These are phyloP conservation scores for Boletus reticuloceps DNA, from an alignment of 768 basidiomycete species.

Conservation along the genomic window DNA sequence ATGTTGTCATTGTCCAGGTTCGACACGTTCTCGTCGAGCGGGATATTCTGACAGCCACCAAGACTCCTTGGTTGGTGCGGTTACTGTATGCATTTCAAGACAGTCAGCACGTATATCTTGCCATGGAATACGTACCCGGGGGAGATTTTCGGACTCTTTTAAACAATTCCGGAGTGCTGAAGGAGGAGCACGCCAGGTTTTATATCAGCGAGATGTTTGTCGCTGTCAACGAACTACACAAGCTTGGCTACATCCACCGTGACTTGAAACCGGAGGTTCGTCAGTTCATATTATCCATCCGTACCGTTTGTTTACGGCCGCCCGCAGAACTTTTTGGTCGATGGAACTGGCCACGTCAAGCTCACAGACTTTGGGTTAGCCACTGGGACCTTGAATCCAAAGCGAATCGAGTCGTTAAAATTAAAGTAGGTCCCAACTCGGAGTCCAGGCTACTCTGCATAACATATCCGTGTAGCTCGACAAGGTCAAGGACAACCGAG, in stretches of 20 bases:
- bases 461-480: conserved; percentile 61
- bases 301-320: neutral
- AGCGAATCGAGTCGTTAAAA: conserved; percentile 89
- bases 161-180: conserved; percentile 96
- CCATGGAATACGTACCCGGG: conserved; percentile 99
- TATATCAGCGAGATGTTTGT: conserved; percentile 99
- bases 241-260: conserved; percentile 96
- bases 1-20: conserved; percentile 48
- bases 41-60: conserved; percentile 95
- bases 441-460: neutral
- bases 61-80: conserved; percentile 95
- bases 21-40: conserved; percentile 98
- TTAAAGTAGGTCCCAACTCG: conserved; percentile 57
- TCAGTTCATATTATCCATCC: neutral
- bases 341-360: conserved; percentile 94
- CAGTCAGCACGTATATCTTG: conserved; percentile 84
- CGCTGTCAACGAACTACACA: conserved; percentile 90
- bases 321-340: conserved; percentile 90
- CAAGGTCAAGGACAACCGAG: conserved; percentile 90
- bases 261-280: conserved; percentile 95
- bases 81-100: conserved; percentile 98
- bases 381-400: conserved; percentile 93
- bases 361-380: conserved; percentile 97
- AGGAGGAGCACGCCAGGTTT: conserved; percentile 95
- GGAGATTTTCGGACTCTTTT: conserved; percentile 97